Evolutionary conservation across 2,329 filamentous ascomycete species (phyloP), one percentile per base, ranked within the genome.

Genomic region (Drechslerella dactyloides): DNA sequence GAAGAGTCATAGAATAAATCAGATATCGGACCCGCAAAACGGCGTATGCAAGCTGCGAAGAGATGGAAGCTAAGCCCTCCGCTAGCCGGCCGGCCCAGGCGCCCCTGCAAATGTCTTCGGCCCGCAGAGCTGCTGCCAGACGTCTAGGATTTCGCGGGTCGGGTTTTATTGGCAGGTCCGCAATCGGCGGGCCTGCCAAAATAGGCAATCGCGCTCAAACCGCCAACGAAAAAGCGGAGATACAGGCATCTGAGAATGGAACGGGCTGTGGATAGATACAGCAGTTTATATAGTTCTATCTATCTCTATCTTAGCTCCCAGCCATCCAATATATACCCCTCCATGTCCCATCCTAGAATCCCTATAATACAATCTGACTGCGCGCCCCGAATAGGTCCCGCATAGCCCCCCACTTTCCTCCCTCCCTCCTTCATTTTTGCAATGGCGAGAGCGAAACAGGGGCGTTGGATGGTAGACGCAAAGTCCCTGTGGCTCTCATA

Each of bases 281-380:
- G 23, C 37, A 24, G 48, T 8, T 5, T 48, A 37, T 69, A n/a
- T 66, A 33, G 59, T 23, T 58, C 5, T 62, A 19, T 54, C 40
- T 53, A 50, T 53, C 27, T 62, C 57, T 62, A 63, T 37, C 59
- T 50, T 50, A 52, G 24, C 33, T 50, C 40, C 35, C 40, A 40
- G 24, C 42, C 35, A 51, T 54, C 50, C 21, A 1, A n/a, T 17
- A 27, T 2, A 46, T 35, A 11, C 11, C 6, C 23, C 17, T 19
- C 7, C 24, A 52, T 61, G 42, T 24, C 35, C 46, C 15, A 27
- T 37, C 48, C 24, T 6, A 55, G 54, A 53, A 52, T 51, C 48
- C 64, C 57, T 70, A 70, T 70, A 54, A 33, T 70, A 70, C 66
- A 70, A 50, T 70, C 66, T 70, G 66, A 63, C 66, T 62, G n/a